These are phyloP conservation scores for Glomus cerebriforme DNA, from an alignment of 192 early-diverging fungal genomes.

Conservation along the genomic window DNA sequence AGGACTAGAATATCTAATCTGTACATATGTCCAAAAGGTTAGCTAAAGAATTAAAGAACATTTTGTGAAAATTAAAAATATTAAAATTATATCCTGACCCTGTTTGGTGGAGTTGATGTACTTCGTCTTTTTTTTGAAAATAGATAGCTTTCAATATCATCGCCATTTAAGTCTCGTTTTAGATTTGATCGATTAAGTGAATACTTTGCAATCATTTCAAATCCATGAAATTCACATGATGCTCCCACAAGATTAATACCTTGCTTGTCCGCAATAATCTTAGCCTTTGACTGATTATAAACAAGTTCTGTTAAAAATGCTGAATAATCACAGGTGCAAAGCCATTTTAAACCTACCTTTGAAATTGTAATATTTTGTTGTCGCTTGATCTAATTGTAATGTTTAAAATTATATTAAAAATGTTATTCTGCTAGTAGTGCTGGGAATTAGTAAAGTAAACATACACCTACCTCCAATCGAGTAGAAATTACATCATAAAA, in stretches of 20 bases:
- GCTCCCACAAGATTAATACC: background rate
- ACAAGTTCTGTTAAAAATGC: background rate
- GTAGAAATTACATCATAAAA: background rate
- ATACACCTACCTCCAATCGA: background rate
- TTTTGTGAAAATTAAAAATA: too few relatives aligned
- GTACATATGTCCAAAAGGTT: too few relatives aligned
- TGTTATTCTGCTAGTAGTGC: background rate
- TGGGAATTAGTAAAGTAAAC: background rate
- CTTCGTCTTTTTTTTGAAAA: too few relatives aligned
- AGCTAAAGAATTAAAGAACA: too few relatives aligned
- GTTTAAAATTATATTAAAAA: background rate
- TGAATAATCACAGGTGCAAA: background rate
- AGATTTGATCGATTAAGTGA: background rate
- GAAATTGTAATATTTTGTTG: background rate
- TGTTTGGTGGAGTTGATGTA: too few relatives aligned
- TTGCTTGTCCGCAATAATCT: background rate
- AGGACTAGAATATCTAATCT: too few relatives aligned
- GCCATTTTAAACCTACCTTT: background rate
- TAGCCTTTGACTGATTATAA: background rate
- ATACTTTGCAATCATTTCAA: background rate
- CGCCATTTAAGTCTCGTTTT: too few relatives aligned
- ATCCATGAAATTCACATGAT: background rate
- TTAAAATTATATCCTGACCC: too few relatives aligned
- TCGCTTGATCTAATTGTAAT: background rate
- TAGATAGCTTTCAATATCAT: too few relatives aligned